Evolutionary conservation across 2,329 filamentous ascomycete genomes (phyloP), one percentile per base, ranked within the genome.

Genomic region (Neophaeococcomyces mojaviensis): DNA sequence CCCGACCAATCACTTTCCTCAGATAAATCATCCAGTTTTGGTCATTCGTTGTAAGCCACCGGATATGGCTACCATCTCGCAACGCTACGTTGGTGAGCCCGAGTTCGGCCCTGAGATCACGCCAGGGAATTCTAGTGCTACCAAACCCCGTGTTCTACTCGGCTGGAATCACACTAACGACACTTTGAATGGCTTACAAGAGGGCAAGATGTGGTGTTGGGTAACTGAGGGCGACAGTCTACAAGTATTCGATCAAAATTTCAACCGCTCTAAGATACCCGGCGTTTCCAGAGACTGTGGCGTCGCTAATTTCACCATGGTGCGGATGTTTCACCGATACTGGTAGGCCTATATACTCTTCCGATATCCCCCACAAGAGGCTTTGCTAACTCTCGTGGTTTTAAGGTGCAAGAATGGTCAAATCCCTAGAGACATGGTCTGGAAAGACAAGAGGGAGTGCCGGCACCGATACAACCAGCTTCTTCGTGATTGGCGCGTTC

Each of bases 261-360:
- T 26, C 32, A 44, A 44, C 22, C 32, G 33, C 5, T 36, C 41
- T 16, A 28, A 36, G 12, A 12, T 13, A 10, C 13, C 41, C 4
- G 41, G 41, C 12, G 4, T 36, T 10, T 31, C 37, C 2, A 35
- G 41, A 13, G 35, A 26, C 20, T 44, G 41, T 36, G 41, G 41
- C 13, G 41, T 44, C 13, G 41, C 41, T n/a, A 44, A 44, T 24
- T 44, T 44, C 24, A 44, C 41, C 3, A 44, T 44, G 41, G 33
- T 44, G 15, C 32, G 41, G 18, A 44, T 44, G 41, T 44, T 44
- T 26, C 41, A 37, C 30, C 41, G 32, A n/a, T 44, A 37, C 19
- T 44, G 41, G 41, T 15, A 32, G n/a, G 3, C 3, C n/a, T 34
- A 10, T 28, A 5, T 28, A 28, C 24, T 28, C 24, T 28, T 5